Percentiles rank a stretch among this genome's conserved stretches.
phyloP scores from a whole-genome alignment of 192 early-diverging fungal species.

The Backusella mclennaniae region DNA sequence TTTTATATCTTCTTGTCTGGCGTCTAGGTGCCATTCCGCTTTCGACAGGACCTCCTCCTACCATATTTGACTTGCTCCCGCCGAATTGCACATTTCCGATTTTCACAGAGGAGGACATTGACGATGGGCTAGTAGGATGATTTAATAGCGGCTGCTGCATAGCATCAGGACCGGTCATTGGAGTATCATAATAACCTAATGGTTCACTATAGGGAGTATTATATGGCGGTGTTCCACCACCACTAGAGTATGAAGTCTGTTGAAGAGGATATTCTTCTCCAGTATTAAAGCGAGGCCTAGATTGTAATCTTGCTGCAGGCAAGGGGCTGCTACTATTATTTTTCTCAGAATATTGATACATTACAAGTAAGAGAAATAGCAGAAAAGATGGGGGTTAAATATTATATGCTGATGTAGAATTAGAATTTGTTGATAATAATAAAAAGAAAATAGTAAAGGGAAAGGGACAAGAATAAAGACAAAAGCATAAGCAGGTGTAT shows the following conservation, averaged over 20 bases:
- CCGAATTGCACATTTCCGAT: background rate
- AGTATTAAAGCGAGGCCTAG: conserved; percentile 9
- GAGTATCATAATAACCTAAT: conserved; percentile 15
- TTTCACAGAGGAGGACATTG: background rate
- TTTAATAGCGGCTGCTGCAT: conserved; percentile 12
- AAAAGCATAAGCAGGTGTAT: background rate
- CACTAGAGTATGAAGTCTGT: conserved; percentile 11
- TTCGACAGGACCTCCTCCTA: conserved; percentile 11
- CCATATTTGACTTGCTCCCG: conserved; percentile 10
- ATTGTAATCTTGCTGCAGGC: conserved; percentile 7
- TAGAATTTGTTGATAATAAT: background rate
- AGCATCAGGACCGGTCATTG: background rate
- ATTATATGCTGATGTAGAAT: background rate
- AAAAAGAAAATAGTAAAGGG: background rate
- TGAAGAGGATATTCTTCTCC: conserved; percentile 11
- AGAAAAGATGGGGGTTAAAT: background rate
- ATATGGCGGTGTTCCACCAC: background rate
- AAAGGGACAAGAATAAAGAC: background rate
- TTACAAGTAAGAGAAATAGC: background rate
- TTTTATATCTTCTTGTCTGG: conserved; percentile 46
- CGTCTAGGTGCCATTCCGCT: conserved; percentile 29
- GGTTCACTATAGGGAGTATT: background rate
- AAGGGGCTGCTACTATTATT: conserved; percentile 5
- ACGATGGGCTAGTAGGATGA: background rate
- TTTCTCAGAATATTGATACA: conserved; percentile 10